phyloP scores from a whole-genome alignment of 805 yeast species.

The Wickerhamomyces sydowiorum region DNA sequence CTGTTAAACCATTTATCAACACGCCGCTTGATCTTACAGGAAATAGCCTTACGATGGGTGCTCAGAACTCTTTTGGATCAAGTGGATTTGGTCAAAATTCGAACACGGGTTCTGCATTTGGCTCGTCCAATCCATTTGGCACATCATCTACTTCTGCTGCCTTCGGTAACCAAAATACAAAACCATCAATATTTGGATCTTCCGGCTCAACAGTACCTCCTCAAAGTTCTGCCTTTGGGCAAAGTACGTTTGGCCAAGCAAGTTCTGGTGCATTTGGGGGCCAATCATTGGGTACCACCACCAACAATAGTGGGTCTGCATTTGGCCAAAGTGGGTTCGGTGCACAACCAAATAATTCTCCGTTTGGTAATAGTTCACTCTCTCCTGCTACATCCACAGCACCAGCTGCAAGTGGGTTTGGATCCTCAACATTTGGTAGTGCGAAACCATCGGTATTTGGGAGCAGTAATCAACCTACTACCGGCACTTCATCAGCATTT shows the following conservation, averaged over 20 bases:
- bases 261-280: neutral
- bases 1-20: slow-evolving; percentile 28
- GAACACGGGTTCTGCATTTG: neutral
- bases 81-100: neutral
- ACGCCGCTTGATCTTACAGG: slow-evolving; percentile 28
- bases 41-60: slow-evolving; percentile 4
- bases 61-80: slow-evolving; percentile 3
- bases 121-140: slow-evolving; percentile 9
- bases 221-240: slow-evolving; percentile 5
- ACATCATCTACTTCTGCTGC: slow-evolving; percentile 1
- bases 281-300: slow-evolving; percentile 2
- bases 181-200: neutral
- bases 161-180: slow-evolving; percentile 10
- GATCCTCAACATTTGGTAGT: neutral
- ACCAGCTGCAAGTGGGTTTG: slow-evolving; percentile 1
- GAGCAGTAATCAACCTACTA: neutral
- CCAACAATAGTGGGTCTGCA: slow-evolving; percentile 13
- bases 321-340: slow-evolving; percentile 21
- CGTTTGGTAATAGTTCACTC: slow-evolving; percentile 3
- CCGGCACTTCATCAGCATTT: slow-evolving; percentile 11
- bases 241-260: slow-evolving; percentile 3
- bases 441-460: slow-evolving; percentile 16
- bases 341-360: slow-evolving; percentile 4
- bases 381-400: neutral
- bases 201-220: neutral